Evolutionary conservation across 495 filamentous ascomycete species (phyloP).

Genomic region (Niebla homalea): DNA sequence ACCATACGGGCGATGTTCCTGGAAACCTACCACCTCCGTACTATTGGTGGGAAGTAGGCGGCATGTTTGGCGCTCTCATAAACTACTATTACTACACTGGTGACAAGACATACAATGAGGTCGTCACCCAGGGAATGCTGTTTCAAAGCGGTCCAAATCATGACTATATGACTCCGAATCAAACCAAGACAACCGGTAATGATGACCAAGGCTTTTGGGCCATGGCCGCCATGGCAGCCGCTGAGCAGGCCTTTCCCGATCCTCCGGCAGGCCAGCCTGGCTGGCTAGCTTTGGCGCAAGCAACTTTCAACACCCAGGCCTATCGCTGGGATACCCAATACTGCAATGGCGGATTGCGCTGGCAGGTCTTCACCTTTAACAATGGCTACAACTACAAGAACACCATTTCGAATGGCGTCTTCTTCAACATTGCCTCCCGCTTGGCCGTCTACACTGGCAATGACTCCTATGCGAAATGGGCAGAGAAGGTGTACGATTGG

Average conservation of each 20-base stretch:
- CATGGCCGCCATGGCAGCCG: conserved; percentile 67
- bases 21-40: conserved; percentile 65
- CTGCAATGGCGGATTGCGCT: conserved; percentile 61
- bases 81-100: conserved; percentile 79
- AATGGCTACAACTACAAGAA: conserved; percentile 75
- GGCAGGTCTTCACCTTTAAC: conserved; percentile 77
- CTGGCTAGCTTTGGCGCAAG: conserved; percentile 73
- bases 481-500: conserved; percentile 66
- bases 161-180: conserved; percentile 72
- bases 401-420: conserved; percentile 64
- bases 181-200: conserved; percentile 63
- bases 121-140: conserved; percentile 51
- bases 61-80: conserved; percentile 61
- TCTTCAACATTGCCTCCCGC: conserved; percentile 68
- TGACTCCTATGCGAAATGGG: conserved; percentile 64
- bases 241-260: conserved; percentile 60
- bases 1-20: conserved; percentile 53
- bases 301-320: conserved; percentile 64
- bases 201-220: conserved; percentile 86
- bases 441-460: conserved; percentile 67
- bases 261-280: conserved; percentile 38
- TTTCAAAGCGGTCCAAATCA: conserved; percentile 55
- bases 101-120: conserved; percentile 58
- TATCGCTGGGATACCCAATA: conserved; percentile 53
- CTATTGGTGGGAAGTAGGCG: conserved; percentile 75